Evolutionary conservation across 1,284 basidiomycete species (phyloP), one percentile per base, ranked within the genome.

Genomic region (Cutaneotrichosporon daszewskae): DNA sequence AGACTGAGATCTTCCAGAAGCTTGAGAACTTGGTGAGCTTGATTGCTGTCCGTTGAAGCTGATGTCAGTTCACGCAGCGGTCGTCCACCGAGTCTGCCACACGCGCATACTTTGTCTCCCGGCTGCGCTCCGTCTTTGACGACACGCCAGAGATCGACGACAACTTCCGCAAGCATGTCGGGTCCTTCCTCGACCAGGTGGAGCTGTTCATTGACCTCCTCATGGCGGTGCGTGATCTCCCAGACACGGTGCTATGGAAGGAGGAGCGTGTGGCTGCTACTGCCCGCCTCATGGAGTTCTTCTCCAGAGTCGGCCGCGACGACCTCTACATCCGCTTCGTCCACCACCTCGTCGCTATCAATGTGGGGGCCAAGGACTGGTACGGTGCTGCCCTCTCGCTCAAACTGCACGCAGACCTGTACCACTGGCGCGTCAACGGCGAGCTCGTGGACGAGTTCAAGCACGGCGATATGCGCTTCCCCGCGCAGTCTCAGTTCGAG

Each of bases 251-350:
- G 53, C 86, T 89, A 66, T 95, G 84, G 71, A 81, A 87, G 17
- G 92, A 97, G 63, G 94, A 98, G 62, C 82, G 90, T 19, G 85
- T 94, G 18, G 89, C 91, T 52, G 90, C 89, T 5, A 94, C 89
- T 19, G 77, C 95, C 45, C 81, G 88, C 29, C 74, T 96, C 49
- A 91, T 95, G 87, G 85, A 86, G 64, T 92, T 91, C 66, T 87
- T 90, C 57, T 78, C 84, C 24, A 78, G 83, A 27, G 87, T 90
- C 47, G 87, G 87, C 17, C 77, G 87, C 20, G 84, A 87, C 59
- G 87, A 90, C 33, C 86, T 90, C 47, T 89, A 91, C 63, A 85
- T 91, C 69, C 87, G 89, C 77, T 95, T 94, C 65, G 87, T 94
- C 17, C 87, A 95, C 61, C 87, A 94, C 61, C 81, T 95, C 16